Percentiles rank a stretch among this genome's conserved stretches.
These are phyloP conservation scores for Lagenaria siceraria DNA, from an alignment of 306 rosid genomes.

Conservation along the genomic window DNA sequence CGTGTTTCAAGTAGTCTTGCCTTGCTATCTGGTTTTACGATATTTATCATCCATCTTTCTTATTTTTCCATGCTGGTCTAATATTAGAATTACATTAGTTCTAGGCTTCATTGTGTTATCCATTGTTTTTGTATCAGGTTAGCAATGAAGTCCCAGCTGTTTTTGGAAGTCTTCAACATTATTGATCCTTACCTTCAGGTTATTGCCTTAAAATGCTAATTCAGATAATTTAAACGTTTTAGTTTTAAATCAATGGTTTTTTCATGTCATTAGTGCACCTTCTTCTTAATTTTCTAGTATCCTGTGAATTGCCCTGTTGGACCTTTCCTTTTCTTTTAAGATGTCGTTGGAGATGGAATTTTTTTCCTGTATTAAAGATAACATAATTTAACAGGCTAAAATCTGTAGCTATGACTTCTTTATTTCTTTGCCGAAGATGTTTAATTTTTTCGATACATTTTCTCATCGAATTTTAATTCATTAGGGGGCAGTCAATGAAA, in stretches of 20 bases:
- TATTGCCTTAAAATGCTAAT: slow-evolving; percentile 5
- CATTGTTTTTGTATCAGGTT: slow-evolving; percentile 42
- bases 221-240: neutral
- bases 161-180: slow-evolving; percentile 36
- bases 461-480: slow-evolving; percentile 2
- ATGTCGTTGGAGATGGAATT: neutral
- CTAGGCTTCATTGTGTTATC: neutral
- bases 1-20: neutral
- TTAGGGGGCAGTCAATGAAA: slow-evolving; percentile 57
- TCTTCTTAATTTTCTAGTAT: neutral
- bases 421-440: neutral
- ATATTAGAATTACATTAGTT: neutral
- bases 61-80: neutral
- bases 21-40: neutral
- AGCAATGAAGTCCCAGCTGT: slow-evolving; percentile 44
- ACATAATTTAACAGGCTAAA: neutral
- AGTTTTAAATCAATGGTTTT: neutral
- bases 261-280: neutral
- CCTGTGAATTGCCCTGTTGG: neutral
- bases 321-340: neutral
- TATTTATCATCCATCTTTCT: neutral
- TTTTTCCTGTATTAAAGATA: neutral
- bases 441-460: neutral
- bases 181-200: slow-evolving; percentile 81
- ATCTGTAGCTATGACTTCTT: neutral